A percentile compares a stretch with the other conserved stretches of the same genome.
These are phyloP conservation scores for Monosporascus sp. DNA, from an alignment of 2,329 filamentous ascomycete species.

Conservation along the genomic window DNA sequence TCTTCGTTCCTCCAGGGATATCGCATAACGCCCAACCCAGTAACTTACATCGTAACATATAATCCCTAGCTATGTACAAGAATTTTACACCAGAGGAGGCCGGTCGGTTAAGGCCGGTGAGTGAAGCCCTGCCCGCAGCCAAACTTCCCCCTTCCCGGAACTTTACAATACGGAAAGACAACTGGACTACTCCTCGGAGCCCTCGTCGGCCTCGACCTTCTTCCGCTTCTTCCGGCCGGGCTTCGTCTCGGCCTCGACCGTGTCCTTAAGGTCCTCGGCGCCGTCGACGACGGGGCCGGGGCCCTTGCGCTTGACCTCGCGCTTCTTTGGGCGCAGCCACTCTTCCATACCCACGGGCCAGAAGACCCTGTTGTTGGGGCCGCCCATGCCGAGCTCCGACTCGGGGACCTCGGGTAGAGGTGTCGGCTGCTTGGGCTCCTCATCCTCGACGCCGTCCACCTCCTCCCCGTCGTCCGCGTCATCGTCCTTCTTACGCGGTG, in stretches of 20 bases:
- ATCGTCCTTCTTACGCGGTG: slow-evolving; percentile 24
- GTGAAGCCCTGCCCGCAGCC: no score
- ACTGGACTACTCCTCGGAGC: not conserved
- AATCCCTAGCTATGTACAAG: no score
- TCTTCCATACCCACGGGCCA: slow-evolving; percentile 90
- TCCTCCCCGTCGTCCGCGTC: slow-evolving; percentile 28
- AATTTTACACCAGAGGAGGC: no score
- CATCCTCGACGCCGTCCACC: slow-evolving; percentile 30
- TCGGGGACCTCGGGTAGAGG: slow-evolving; percentile 47
- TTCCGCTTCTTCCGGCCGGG: not conserved
- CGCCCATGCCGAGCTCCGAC: slow-evolving; percentile 81
- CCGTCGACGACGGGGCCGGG: not conserved
- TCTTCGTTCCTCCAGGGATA: no score
- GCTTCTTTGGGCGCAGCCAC: slow-evolving; percentile 79
- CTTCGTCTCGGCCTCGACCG: slow-evolving; percentile 25
- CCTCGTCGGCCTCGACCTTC: not conserved
- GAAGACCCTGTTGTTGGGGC: slow-evolving; percentile 74
- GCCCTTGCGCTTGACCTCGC: slow-evolving; percentile 53
- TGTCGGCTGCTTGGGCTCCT: slow-evolving; percentile 36
- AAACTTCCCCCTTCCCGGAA: no score
- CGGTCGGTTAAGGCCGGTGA: no score
- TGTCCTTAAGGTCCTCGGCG: slow-evolving; percentile 16
- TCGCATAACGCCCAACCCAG: no score
- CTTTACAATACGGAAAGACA: no score
- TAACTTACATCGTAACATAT: no score